These are phyloP conservation scores for Pythium dissotocum DNA, from an alignment of 352 stramenopile species.

Conservation along the genomic window DNA sequence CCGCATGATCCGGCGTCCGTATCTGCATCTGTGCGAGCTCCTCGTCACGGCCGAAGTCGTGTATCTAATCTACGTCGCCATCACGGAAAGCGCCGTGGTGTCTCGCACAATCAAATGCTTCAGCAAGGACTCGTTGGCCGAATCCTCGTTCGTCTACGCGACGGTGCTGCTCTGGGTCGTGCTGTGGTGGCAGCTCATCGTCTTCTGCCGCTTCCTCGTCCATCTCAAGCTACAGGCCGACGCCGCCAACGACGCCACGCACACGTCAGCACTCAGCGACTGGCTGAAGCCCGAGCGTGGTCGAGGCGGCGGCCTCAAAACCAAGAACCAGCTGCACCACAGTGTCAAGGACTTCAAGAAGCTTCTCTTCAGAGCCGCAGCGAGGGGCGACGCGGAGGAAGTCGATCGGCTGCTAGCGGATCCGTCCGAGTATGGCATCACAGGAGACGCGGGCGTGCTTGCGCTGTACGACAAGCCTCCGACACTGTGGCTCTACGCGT, in stretches of 20 bases:
- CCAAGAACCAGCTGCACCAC: not conserved
- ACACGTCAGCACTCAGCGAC: constrained; percentile 59
- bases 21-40: constrained; percentile 69
- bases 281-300: constrained; percentile 34
- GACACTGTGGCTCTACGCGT: constrained; percentile 62
- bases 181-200: constrained; percentile 58
- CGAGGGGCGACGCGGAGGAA: constrained; percentile 43
- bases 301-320: not conserved
- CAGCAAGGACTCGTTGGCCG: constrained; percentile 26
- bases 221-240: constrained; percentile 78
- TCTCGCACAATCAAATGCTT: constrained; percentile 54
- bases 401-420: constrained; percentile 46
- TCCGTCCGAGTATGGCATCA: constrained; percentile 25
- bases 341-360: constrained; percentile 50
- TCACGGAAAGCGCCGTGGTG: constrained; percentile 43
- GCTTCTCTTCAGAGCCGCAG: constrained; percentile 58
- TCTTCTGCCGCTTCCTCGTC: constrained; percentile 74
- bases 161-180: constrained; percentile 56
- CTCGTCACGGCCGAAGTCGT: constrained; percentile 53
- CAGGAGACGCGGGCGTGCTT: constrained; percentile 36
- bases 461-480: constrained; percentile 49
- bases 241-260: constrained; percentile 57
- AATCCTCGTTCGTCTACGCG: constrained; percentile 62
- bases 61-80: constrained; percentile 61
- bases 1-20: constrained; percentile 64